Conservation (phyloP, 257 asterid species). For the Paraleonurus japonicus region DNA sequence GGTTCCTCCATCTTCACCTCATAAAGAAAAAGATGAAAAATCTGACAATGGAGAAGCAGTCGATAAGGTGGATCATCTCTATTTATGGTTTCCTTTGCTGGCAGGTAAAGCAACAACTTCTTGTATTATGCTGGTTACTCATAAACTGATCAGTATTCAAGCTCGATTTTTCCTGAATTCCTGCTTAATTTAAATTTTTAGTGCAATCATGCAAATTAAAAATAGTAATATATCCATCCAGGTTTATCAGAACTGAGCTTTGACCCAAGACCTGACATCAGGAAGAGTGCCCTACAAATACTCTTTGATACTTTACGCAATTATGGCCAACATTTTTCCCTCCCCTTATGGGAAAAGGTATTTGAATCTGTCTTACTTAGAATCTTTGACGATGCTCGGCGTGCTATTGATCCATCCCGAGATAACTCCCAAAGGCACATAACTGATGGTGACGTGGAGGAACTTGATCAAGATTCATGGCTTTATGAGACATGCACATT, state of each 20-base stretch:
- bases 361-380: conserved; percentile 94
- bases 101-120: conserved; percentile 58
- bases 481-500: conserved; percentile 96
- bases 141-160: conserved; percentile 9
- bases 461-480: conserved; percentile 92
- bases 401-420: conserved; percentile 83
- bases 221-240: conserved; percentile 31
- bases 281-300: conserved; percentile 93
- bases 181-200: conserved; percentile 2
- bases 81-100: conserved; percentile 96
- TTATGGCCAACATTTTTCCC: conserved; percentile 88
- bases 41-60: conserved; percentile 61
- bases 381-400: conserved; percentile 87
- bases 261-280: conserved; percentile 91
- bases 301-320: conserved; percentile 93
- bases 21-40: conserved; percentile 55
- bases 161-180: conserved; percentile 18
- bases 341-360: conserved; percentile 93
- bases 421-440: conserved; percentile 48
- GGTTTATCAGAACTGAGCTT: conserved; percentile 97
- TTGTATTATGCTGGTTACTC: not conserved
- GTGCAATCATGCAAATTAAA: not conserved
- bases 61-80: conserved; percentile 84
- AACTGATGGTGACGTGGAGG: conserved; percentile 60
- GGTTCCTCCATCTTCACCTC: conserved; percentile 64